A percentile compares a stretch with the other conserved stretches of the same genome.
Evolutionary conservation across 257 asterid genomes (phyloP).

Genomic region (Rehmannia glutinosa): DNA sequence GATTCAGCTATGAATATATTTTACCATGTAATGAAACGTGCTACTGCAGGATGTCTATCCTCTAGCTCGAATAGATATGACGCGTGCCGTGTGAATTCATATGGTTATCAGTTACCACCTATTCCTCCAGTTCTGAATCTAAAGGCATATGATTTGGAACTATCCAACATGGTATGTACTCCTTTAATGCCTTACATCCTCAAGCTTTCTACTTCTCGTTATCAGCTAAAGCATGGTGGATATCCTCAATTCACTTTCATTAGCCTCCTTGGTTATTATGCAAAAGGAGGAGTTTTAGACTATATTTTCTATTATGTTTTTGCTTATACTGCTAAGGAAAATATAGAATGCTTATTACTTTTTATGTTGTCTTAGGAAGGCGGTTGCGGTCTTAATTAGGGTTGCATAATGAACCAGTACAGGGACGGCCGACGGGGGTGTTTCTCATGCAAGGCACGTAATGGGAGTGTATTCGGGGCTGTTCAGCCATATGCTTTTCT

Average conservation of each 20-base stretch:
- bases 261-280: background rate
- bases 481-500: background rate
- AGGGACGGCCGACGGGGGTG: background rate
- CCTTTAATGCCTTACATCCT: conserved; percentile 55
- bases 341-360: background rate
- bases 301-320: background rate
- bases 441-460: background rate
- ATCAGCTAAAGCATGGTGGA: conserved; percentile 14
- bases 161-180: conserved; percentile 41
- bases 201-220: conserved; percentile 42
- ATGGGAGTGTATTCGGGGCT: background rate
- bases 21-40: background rate
- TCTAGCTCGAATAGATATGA: background rate
- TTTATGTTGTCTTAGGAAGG: background rate
- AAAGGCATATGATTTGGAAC: conserved; percentile 49
- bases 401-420: background rate
- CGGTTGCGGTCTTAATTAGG: background rate
- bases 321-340: background rate
- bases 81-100: conserved; percentile 15
- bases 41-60: conserved; percentile 17
- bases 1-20: background rate
- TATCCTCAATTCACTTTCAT: background rate
- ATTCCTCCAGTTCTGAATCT: conserved; percentile 49
- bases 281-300: background rate
- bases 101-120: conserved; percentile 51